Evolutionary conservation across 2,329 filamentous ascomycete species (phyloP).

Genomic region (Penicillium glabrum): DNA sequence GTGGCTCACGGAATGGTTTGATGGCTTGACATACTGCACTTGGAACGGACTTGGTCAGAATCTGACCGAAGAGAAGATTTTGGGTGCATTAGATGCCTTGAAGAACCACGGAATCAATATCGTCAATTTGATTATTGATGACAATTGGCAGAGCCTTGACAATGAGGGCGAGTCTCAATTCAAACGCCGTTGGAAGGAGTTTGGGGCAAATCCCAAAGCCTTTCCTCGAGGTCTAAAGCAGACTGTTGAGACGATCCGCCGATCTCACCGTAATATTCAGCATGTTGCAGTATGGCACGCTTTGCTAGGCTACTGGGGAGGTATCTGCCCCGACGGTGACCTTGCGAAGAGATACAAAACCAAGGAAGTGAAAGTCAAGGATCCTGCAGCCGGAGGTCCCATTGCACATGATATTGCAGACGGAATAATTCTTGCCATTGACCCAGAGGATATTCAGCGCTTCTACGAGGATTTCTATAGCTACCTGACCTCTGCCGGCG

Average conservation of each 20-base stretch:
- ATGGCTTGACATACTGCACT: slow-evolving; percentile 91
- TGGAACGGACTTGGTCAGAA: slow-evolving; percentile 91
- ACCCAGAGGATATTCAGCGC: slow-evolving; percentile 67
- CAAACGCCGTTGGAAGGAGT: slow-evolving; percentile 67
- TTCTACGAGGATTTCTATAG: slow-evolving; percentile 92
- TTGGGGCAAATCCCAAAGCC: slow-evolving; percentile 76
- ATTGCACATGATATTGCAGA: slow-evolving; percentile 24
- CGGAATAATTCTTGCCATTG: slow-evolving; percentile 69
- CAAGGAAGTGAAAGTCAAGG: slow-evolving; percentile 54
- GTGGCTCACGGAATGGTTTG: slow-evolving; percentile 88
- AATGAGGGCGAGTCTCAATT: slow-evolving; percentile 54
- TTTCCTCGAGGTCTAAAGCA: slow-evolving; percentile 80
- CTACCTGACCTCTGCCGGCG: slow-evolving; percentile 71
- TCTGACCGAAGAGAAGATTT: slow-evolving; percentile 76
- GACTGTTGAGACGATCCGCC: slow-evolving; percentile 67
- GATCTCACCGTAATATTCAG: slow-evolving; percentile 68
- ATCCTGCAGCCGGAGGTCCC: slow-evolving; percentile 53
- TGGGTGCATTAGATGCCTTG: slow-evolving; percentile 71
- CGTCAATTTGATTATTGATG: slow-evolving; percentile 88
- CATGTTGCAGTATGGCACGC: slow-evolving; percentile 96
- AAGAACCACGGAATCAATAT: slow-evolving; percentile 72
- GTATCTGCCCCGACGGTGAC: slow-evolving; percentile 71
- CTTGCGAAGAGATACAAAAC: slow-evolving; percentile 81
- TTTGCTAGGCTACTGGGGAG: slow-evolving; percentile 85
- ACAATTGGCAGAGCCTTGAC: slow-evolving; percentile 87